phyloP scores from a whole-genome alignment of 2,329 filamentous ascomycete species.

The Ophiostoma ulmi region DNA sequence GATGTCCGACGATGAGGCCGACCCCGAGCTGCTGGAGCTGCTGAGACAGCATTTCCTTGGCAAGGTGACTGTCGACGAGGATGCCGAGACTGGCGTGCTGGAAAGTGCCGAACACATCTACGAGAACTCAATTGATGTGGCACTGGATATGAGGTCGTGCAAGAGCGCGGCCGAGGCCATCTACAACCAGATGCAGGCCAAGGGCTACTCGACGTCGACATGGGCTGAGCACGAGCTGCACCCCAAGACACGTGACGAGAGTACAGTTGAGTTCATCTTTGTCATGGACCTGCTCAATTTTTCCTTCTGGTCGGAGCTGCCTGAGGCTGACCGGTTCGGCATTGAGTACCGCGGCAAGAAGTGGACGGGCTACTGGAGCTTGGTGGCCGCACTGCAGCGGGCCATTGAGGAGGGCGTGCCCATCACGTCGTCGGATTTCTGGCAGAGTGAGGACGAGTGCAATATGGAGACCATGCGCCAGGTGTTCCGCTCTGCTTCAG shows the following conservation, averaged over 20 bases:
- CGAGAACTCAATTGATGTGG: constrained; percentile 89
- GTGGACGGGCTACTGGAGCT: constrained; percentile 94
- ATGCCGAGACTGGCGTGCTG: constrained; percentile 76
- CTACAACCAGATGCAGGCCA: constrained; percentile 74
- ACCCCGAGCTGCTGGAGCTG: constrained; percentile 79
- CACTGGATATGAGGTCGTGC: constrained; percentile 74
- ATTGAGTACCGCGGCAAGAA: constrained; percentile 73
- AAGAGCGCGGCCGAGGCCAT: constrained; percentile 78
- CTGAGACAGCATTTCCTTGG: constrained; percentile 73
- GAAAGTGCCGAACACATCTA: constrained; percentile 79
- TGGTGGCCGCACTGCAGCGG: constrained; percentile 80
- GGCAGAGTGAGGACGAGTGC: constrained; percentile 71
- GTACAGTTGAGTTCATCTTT: constrained; percentile 86
- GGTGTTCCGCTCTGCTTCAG: constrained; percentile 80
- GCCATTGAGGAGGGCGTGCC: constrained; percentile 87
- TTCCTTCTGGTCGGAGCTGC: constrained; percentile 81
- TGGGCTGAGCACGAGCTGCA: constrained; percentile 91
- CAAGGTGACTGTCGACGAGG: constrained; percentile 48
- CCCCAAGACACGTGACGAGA: constrained; percentile 73
- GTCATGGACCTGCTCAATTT: constrained; percentile 97
- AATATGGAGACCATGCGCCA: constrained; percentile 66
- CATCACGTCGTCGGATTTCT: constrained; percentile 83
- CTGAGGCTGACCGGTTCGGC: constrained; percentile 68
- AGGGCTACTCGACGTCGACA: constrained; percentile 73
- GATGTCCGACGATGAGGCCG: constrained; percentile 90